Conservation (phyloP, 2,329 filamentous ascomycete species). For the Ophiostoma sp. region DNA sequence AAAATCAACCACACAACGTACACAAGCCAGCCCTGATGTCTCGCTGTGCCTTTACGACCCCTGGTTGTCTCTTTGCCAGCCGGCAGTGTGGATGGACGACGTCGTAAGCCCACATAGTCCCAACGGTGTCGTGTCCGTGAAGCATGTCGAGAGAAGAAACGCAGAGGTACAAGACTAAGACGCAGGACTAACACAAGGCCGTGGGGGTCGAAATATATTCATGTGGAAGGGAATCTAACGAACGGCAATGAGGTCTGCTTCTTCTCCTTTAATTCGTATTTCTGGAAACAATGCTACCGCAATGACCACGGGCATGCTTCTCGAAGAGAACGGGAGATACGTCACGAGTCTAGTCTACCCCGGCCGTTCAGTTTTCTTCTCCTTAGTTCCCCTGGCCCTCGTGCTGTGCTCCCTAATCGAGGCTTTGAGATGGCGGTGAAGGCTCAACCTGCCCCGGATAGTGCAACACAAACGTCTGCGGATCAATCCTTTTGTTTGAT, state of each 20-base stretch:
- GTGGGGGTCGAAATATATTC: conserved; percentile 6
- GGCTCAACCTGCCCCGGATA: conserved; percentile 1
- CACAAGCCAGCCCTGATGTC: too few relatives aligned
- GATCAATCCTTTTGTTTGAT: background rate
- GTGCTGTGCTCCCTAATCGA: background rate
- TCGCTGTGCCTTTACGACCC: too few relatives aligned
- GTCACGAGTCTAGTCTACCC: too few relatives aligned
- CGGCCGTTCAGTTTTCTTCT: background rate
- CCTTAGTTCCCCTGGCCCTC: background rate
- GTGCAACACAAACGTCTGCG: background rate
- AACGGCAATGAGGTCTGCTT: background rate
- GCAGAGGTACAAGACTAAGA: background rate
- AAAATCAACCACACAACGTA: too few relatives aligned
- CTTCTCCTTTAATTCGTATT: background rate
- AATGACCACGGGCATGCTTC: background rate
- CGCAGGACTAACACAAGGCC: background rate
- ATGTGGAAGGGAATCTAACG: conserved; percentile 12
- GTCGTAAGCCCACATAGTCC: conserved; percentile 9
- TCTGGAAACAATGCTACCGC: background rate
- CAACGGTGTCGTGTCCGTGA: background rate
- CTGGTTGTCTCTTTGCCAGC: background rate
- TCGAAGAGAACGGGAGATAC: too few relatives aligned
- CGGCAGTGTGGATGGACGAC: background rate
- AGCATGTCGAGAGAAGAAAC: background rate
- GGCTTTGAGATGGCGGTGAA: conserved; percentile 9